Evolutionary conservation across 345 rosid genomes (phyloP).

Genomic region (Hevea brasiliensis): DNA sequence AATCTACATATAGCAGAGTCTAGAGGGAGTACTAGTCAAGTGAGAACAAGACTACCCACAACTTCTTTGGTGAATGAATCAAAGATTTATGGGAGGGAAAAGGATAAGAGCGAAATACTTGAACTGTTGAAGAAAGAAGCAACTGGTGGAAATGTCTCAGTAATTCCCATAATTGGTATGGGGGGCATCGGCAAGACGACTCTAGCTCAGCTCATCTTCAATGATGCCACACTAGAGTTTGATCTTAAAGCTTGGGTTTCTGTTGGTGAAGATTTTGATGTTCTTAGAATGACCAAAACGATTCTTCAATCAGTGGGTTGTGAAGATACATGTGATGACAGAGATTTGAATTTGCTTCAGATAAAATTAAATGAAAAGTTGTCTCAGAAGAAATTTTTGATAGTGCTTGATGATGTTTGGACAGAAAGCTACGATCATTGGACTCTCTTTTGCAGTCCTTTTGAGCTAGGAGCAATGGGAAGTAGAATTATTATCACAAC

Average conservation of each 20-base stretch:
- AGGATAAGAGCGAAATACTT: background rate
- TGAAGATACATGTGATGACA: background rate
- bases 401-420: conserved; percentile 34
- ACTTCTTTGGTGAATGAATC: conserved; percentile 6
- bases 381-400: conserved; percentile 13
- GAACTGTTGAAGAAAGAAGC: background rate
- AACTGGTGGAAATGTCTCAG: background rate
- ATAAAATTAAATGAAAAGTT: conserved; percentile 8
- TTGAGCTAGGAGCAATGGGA: background rate
- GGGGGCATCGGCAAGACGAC: no score
- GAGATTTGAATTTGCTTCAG: background rate
- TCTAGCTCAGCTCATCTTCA: no score
- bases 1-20: background rate
- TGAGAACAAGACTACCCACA: background rate
- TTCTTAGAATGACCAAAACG: background rate
- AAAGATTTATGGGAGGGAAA: background rate
- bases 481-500: no score
- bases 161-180: background rate
- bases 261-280: no score
- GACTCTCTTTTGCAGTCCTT: background rate
- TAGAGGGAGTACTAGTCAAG: background rate
- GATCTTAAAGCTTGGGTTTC: no score
- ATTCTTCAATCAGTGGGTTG: background rate
- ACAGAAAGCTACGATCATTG: background rate
- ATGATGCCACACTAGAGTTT: no score